Evolutionary conservation across 371 early-diverging fungal species (phyloP).

Genomic region (Nematocida minor): DNA sequence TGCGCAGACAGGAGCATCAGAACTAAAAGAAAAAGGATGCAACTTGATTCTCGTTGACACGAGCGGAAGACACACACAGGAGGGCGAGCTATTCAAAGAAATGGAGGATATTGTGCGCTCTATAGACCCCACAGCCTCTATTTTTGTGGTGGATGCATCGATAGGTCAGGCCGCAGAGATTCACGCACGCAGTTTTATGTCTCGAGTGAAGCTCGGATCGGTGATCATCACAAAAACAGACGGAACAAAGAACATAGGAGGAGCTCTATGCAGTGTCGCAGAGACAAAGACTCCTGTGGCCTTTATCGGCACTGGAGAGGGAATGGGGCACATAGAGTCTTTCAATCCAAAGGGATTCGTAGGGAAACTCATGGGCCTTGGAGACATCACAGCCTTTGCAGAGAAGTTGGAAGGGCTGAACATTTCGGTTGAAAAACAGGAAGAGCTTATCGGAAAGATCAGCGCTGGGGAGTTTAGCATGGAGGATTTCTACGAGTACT

Average conservation of each 20-base stretch:
- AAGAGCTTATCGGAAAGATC: conserved; percentile 81
- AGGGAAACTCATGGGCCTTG: conserved; percentile 87
- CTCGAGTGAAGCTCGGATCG: conserved; percentile 88
- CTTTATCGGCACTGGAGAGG: conserved; percentile 96
- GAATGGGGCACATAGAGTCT: conserved; percentile 85
- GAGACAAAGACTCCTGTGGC: conserved; percentile 90
- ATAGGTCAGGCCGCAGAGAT: conserved; percentile 96
- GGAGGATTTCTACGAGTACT: conserved; percentile 90
- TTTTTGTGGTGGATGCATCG: conserved; percentile 98
- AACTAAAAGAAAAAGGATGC: conserved; percentile 87
- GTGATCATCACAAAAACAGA: conserved; percentile 98
- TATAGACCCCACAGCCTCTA: conserved; percentile 78
- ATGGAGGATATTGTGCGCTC: conserved; percentile 86
- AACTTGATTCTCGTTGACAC: conserved; percentile 98
- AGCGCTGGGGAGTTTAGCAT: conserved; percentile 76
- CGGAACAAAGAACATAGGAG: conserved; percentile 97
- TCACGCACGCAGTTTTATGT: conserved; percentile 88
- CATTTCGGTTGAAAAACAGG: conserved; percentile 76
- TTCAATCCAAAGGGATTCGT: conserved; percentile 88
- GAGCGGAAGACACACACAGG: conserved; percentile 94
- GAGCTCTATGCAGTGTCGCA: conserved; percentile 96
- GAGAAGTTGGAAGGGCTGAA: conserved; percentile 84
- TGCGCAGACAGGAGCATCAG: conserved; percentile 83
- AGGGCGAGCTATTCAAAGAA: conserved; percentile 88
- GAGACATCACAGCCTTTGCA: conserved; percentile 82